These are phyloP conservation scores for Parachlorella kessleri DNA, from an alignment of 139 green algal species.

Conservation along the genomic window DNA sequence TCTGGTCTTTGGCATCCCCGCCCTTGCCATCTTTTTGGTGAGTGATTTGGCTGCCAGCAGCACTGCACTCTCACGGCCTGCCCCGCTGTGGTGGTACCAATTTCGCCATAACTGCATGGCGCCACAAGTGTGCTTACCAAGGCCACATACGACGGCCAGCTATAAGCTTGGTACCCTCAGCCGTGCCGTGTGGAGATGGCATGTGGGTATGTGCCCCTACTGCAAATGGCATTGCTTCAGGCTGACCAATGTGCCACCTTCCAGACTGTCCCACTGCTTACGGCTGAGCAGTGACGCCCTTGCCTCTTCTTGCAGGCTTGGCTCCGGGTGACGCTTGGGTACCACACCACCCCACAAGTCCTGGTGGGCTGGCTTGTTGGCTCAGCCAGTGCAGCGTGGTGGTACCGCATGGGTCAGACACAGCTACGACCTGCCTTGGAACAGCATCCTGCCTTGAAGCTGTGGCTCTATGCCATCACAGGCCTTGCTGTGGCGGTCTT, in stretches of 20 bases:
- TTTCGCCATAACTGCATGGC: too few species aligned
- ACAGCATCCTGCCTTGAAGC: background rate
- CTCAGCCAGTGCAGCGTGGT: conserved; percentile 24
- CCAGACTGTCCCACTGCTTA: too few species aligned
- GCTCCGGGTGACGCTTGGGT: conserved; percentile 68
- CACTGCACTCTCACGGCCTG: background rate
- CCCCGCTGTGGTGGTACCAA: too few species aligned
- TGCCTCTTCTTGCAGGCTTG: conserved; percentile 46
- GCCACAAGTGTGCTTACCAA: too few species aligned
- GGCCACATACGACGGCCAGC: too few species aligned
- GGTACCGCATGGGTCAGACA: background rate
- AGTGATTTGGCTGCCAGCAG: background rate
- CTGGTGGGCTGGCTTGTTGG: conserved; percentile 61
- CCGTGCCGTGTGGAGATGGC: too few species aligned
- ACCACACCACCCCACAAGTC: conserved; percentile 73
- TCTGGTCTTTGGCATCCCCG: conserved; percentile 18
- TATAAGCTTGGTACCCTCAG: too few species aligned
- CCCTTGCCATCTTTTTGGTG: conserved; percentile 50
- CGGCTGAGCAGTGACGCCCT: too few species aligned
- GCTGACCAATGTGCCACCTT: too few species aligned
- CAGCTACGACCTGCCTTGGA: background rate
- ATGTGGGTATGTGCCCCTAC: too few species aligned
- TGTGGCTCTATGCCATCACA: background rate
- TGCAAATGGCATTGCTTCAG: too few species aligned
- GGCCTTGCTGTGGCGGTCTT: background rate